Percentiles rank a stretch among this genome's conserved stretches.
These are phyloP conservation scores for Silene uniflora DNA, from an alignment of 148 eudicot genomes.

Conservation along the genomic window DNA sequence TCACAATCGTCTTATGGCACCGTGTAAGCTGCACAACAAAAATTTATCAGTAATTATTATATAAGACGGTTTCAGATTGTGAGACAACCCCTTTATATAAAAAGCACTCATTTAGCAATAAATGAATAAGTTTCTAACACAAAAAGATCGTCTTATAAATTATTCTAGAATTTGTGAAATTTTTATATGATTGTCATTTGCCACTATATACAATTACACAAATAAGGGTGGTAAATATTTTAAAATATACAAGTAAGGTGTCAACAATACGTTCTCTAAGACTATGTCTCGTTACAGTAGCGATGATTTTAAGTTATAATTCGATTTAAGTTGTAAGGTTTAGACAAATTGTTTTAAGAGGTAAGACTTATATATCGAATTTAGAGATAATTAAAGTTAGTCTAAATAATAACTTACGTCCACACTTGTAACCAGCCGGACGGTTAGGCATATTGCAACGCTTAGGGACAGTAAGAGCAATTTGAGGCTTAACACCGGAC, in stretches of 20 bases:
- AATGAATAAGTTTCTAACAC: no score
- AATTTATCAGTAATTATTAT: neutral
- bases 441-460: conserved; percentile 49
- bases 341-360: neutral
- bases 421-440: conserved; percentile 61
- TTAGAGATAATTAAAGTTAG: no score
- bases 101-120: neutral
- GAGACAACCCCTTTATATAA: neutral
- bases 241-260: no score
- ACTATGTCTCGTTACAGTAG: no score
- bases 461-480: conserved; percentile 53
- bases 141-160: no score
- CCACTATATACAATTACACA: no score
- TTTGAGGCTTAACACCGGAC: conserved; percentile 45
- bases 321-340: no score
- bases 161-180: no score
- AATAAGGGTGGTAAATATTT: no score
- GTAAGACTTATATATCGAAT: neutral
- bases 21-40: conserved; percentile 13
- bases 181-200: no score
- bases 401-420: conserved; percentile 35
- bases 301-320: neutral
- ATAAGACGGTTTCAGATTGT: neutral
- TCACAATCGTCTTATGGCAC: neutral
- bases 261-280: no score